Conservation (phyloP, 2,329 filamentous ascomycete genomes). For the Phialophora verrucosa region DNA sequence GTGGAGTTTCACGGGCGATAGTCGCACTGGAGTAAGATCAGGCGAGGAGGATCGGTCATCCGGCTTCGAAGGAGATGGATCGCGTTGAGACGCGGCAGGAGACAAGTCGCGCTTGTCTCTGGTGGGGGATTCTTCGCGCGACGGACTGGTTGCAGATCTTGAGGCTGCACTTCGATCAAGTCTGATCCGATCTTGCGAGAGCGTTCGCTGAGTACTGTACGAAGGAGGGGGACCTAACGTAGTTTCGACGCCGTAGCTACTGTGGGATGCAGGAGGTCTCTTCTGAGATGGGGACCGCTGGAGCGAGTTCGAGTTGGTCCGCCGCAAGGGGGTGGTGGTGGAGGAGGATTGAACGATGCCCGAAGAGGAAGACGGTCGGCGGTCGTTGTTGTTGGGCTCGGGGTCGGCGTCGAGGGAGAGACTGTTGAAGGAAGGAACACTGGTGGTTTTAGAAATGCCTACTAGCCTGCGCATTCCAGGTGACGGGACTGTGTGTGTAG, state of each 20-base stretch:
- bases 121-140: slow-evolving; percentile 8
- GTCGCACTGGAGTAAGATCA: slow-evolving; percentile 8
- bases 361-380: slow-evolving; percentile 22
- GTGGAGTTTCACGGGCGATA: slow-evolving; percentile 21
- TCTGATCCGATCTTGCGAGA: slow-evolving; percentile 45
- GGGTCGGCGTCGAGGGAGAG: slow-evolving; percentile 23
- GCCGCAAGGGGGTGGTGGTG: slow-evolving; percentile 23
- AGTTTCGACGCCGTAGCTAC: slow-evolving; percentile 58
- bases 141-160: slow-evolving; percentile 18
- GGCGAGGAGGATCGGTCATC: slow-evolving; percentile 23
- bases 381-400: slow-evolving; percentile 18
- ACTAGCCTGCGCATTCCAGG: slow-evolving; percentile 32
- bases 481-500: slow-evolving; percentile 1
- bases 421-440: slow-evolving; percentile 29
- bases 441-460: slow-evolving; percentile 27
- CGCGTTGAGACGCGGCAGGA: slow-evolving; percentile 5
- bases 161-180: slow-evolving; percentile 28
- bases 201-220: slow-evolving; percentile 54
- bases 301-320: slow-evolving; percentile 26
- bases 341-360: slow-evolving; percentile 23
- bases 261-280: slow-evolving; percentile 55
- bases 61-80: slow-evolving; percentile 14
- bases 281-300: slow-evolving; percentile 34
- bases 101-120: slow-evolving; percentile 19
- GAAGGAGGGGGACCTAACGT: slow-evolving; percentile 57